Base-by-base conservation (phyloP, 2,329 filamentous ascomycete species). In the Aspergillus sojae region DNA sequence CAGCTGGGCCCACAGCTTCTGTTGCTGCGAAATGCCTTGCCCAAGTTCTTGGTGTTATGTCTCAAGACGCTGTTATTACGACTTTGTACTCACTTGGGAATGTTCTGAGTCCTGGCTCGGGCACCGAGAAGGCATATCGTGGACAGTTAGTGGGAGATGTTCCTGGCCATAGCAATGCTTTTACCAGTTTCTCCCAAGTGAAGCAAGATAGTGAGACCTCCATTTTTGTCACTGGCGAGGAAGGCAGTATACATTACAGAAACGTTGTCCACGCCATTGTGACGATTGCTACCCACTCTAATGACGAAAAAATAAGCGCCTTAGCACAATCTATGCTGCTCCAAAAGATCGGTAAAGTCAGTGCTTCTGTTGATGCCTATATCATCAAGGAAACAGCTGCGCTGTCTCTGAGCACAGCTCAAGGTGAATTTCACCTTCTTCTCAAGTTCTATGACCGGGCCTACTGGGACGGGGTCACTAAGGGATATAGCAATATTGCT, bases 11-110 rank as follows among this genome's bases (percentile, higher is more conserved):
- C 32, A 92, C 89, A 14, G 89, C 95, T 50, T 84, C 84, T 2
- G 85, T 94, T 39, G 94, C 94, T 32, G 93, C 94, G n/a, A 88
- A 89, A 68, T 95, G 91, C 70, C 82, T 99, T 39, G 93, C 94
- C 2, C 90, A 89, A 68, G 88, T 96, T 21, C 82, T 99, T 61
- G 90, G 89, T 69, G 85, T 90, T 71, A 84, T 98, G 14, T 96
- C 95, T 1, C 91, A 96, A 71, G 95, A 99, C 81, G 90, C 93
- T 41, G 87, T 97, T 41, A 98, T 99, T 68, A 96, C 94, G 5
- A 98, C 94, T 1, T 83, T 99, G 11, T 99, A 99, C 79, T 95
- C 93, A 0, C 84, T 99, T n/a, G 95, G 95, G 23, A 99, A 99
- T 74, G 91, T 97, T 4, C 84, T 99, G 16, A 97, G 93, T 70